A percentile compares a stretch with the other conserved stretches of the same genome.
phyloP scores from a whole-genome alignment of 2,329 filamentous ascomycete genomes.

The Lecanicillium sp. region DNA sequence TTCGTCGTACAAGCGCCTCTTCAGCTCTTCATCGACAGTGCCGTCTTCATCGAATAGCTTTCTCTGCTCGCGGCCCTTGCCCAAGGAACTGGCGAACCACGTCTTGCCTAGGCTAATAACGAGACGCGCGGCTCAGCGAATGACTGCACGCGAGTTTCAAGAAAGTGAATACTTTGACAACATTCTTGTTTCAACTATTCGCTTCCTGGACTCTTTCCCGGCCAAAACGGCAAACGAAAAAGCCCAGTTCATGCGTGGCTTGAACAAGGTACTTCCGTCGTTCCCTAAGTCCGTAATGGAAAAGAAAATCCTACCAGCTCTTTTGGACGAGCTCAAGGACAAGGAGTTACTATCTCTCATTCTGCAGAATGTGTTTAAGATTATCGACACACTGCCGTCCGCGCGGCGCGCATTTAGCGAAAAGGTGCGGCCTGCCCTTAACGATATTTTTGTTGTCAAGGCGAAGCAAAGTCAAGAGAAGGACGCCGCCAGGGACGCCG shows the following conservation, averaged over 20 bases:
- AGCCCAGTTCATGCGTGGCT: slow-evolving; percentile 79
- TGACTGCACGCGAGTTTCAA: slow-evolving; percentile 87
- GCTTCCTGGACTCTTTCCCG: slow-evolving; percentile 85
- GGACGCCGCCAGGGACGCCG: slow-evolving; percentile 78
- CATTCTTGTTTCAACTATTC: slow-evolving; percentile 89
- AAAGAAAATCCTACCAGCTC: slow-evolving; percentile 82
- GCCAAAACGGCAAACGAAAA: slow-evolving; percentile 91
- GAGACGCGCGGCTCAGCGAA: slow-evolving; percentile 74
- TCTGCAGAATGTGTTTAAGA: slow-evolving; percentile 86
- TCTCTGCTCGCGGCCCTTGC: slow-evolving; percentile 69
- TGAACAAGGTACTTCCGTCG: slow-evolving; percentile 79
- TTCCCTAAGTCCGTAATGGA: slow-evolving; percentile 93
- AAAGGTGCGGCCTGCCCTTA: slow-evolving; percentile 74
- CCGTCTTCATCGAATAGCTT: slow-evolving; percentile 80
- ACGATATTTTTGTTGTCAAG: slow-evolving; percentile 69
- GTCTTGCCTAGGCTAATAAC: slow-evolving; percentile 84
- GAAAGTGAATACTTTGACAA: slow-evolving; percentile 96
- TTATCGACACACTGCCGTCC: slow-evolving; percentile 69
- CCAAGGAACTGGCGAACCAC: slow-evolving; percentile 65
- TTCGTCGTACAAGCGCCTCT: slow-evolving; percentile 77
- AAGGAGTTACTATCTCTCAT: slow-evolving; percentile 78
- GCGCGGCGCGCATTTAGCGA: slow-evolving; percentile 76
- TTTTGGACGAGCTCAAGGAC: slow-evolving; percentile 92
- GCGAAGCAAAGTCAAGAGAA: slow-evolving; percentile 58
- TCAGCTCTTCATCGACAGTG: slow-evolving; percentile 68